A percentile compares a stretch with the other conserved stretches of the same genome.
phyloP scores from a whole-genome alignment of 257 asterid species.

The Jacaranda mimosifolia region DNA sequence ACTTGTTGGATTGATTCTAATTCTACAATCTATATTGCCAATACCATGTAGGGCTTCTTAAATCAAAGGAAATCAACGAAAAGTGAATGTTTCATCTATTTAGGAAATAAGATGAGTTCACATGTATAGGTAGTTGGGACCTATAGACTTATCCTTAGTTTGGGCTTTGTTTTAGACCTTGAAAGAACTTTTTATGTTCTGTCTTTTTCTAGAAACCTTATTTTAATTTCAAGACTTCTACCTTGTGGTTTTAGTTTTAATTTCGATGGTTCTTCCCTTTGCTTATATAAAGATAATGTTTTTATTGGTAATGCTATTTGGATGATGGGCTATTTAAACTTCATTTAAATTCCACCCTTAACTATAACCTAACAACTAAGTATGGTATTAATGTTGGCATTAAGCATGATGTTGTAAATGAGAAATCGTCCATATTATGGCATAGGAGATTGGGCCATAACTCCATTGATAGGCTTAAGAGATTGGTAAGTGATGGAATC shows the following conservation, averaged over 20 bases:
- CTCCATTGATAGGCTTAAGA: neutral
- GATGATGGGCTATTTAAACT: neutral
- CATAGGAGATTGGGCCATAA: neutral
- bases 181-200: neutral
- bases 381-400: neutral
- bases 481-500: conserved; percentile 3
- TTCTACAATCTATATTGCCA: neutral
- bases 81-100: conserved; percentile 16
- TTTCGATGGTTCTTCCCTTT: neutral
- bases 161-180: neutral
- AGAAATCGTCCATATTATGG: neutral
- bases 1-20: conserved; percentile 1
- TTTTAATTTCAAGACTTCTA: neutral
- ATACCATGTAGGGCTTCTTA: neutral
- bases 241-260: neutral
- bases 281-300: neutral
- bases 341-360: neutral
- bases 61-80: too few relatives aligned
- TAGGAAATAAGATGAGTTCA: neutral
- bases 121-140: neutral
- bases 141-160: neutral
- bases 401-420: neutral
- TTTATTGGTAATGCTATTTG: neutral
- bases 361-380: neutral
- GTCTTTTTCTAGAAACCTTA: neutral